phyloP scores from a whole-genome alignment of 805 yeast genomes.

The Ogataea minuta region DNA sequence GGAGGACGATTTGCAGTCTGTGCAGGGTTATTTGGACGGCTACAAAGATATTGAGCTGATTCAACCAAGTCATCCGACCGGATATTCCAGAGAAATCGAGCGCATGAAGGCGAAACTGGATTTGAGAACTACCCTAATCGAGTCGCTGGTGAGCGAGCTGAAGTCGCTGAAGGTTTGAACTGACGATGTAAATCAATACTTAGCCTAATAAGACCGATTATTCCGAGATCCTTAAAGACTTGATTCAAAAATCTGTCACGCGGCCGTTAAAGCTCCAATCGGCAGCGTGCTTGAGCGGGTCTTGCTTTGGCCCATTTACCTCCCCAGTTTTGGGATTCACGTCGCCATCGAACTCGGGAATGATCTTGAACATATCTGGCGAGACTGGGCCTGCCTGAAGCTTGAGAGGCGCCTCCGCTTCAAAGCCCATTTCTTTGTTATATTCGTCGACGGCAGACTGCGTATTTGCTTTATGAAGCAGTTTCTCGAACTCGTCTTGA shows the following conservation, averaged over 20 bases:
- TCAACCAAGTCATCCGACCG: conserved; percentile 4
- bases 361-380: conserved; percentile 69
- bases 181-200: background rate
- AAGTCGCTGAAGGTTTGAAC: conserved; percentile 1
- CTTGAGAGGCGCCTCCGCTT: conserved; percentile 33
- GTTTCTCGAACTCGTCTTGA: conserved; percentile 87
- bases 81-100: conserved; percentile 13
- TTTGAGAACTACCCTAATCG: conserved; percentile 5
- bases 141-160: conserved; percentile 9
- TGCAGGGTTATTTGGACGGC: conserved; percentile 13
- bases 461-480: conserved; percentile 76
- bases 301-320: conserved; percentile 96
- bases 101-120: conserved; percentile 22
- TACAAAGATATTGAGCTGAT: conserved; percentile 21
- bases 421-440: conserved; percentile 39
- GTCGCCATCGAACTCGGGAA: conserved; percentile 95
- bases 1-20: conserved; percentile 17
- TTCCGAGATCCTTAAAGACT: conserved; percentile 11
- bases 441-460: conserved; percentile 77
- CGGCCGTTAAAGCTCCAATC: conserved; percentile 96
- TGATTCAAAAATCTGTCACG: conserved; percentile 79
- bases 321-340: conserved; percentile 93
- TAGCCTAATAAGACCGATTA: conserved; percentile 9
- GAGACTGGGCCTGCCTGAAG: conserved; percentile 63
- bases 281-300: conserved; percentile 78